A percentile compares a stretch with the other conserved stretches of the same genome.
Evolutionary conservation across 1,284 basidiomycete genomes (phyloP).

Genomic region (Thecaphora thlaspeos): DNA sequence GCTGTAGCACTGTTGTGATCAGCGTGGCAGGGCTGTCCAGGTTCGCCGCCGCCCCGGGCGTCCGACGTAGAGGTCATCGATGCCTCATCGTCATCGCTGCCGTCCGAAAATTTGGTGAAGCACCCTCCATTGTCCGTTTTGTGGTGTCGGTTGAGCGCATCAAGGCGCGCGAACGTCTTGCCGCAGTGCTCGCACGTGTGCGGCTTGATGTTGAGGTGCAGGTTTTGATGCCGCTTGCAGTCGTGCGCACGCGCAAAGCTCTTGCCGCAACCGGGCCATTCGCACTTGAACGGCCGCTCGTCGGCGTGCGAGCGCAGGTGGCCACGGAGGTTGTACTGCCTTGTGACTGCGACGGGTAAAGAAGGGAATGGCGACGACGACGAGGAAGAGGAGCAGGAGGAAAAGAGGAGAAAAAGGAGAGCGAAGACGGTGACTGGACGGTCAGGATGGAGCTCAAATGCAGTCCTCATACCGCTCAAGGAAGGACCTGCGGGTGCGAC

Average conservation of each 20-base stretch:
- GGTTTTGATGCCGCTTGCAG: conserved; percentile 72
- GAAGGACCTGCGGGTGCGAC: conserved; percentile 47
- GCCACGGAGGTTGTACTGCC: conserved; percentile 66
- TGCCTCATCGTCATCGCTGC: conserved; percentile 17
- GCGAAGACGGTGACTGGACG: no score
- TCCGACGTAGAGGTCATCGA: conserved; percentile 4
- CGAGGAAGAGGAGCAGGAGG: no score
- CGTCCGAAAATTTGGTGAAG: conserved; percentile 12
- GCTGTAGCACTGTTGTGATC: no score
- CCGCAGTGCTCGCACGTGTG: conserved; percentile 88
- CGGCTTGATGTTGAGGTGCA: conserved; percentile 76
- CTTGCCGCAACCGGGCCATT: conserved; percentile 89
- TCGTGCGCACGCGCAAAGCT: conserved; percentile 92
- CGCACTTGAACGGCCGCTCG: conserved; percentile 87
- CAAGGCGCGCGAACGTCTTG: conserved; percentile 88
- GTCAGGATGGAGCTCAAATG: no score
- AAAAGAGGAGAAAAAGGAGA: no score
- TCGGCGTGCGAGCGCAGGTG: conserved; percentile 95
- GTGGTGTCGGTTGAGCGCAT: conserved; percentile 72
- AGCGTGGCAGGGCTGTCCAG: no score
- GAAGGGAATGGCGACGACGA: conserved; percentile 1
- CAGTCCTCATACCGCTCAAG: conserved; percentile 2
- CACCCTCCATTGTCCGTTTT: conserved; percentile 46
- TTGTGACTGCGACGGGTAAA: conserved; percentile 23
- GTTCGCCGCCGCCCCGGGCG: background rate